Conservation (phyloP, 2,329 filamentous ascomycete species). For the Xylaria sp. region DNA sequence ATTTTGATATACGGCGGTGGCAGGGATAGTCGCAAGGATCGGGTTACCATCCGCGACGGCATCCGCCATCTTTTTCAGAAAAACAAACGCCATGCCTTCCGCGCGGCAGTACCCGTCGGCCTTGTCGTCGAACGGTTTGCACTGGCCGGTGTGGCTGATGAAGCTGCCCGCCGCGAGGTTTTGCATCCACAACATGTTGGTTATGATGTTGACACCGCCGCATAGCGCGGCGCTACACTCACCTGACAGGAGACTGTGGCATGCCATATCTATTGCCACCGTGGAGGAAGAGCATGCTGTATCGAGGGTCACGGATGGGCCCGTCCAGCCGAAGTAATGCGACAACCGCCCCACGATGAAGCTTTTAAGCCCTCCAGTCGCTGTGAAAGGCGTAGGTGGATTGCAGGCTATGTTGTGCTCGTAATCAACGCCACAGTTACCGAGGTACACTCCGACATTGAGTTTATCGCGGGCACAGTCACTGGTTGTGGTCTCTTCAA, state of each 20-base stretch:
- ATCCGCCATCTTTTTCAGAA: conserved; percentile 58
- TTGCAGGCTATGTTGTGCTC: conserved; percentile 53
- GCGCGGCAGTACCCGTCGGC: conserved; percentile 64
- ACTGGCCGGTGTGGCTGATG: conserved; percentile 42
- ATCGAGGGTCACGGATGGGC: conserved; percentile 42
- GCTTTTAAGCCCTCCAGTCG: conserved; percentile 37
- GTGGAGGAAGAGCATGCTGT: conserved; percentile 48
- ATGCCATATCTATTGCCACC: conserved; percentile 51
- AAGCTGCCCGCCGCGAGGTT: conserved; percentile 41
- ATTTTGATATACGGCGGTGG: conserved; percentile 53
- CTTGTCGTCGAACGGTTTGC: conserved; percentile 50
- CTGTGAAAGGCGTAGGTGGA: conserved; percentile 50
- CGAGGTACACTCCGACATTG: conserved; percentile 13
- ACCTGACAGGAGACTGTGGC: conserved; percentile 35
- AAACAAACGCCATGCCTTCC: conserved; percentile 57
- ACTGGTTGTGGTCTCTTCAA: not conserved
- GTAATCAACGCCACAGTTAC: conserved; percentile 50
- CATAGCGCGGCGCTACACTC: conserved; percentile 49
- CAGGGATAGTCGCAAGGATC: conserved; percentile 52
- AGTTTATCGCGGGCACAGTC: too few species aligned
- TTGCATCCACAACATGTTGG: conserved; percentile 36
- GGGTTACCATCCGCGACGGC: conserved; percentile 60
- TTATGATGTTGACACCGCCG: conserved; percentile 48
- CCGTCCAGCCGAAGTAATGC: conserved; percentile 49
- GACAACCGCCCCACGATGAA: conserved; percentile 43